Base-by-base conservation (phyloP, 148 eudicot species). In the Rhododendron ovatum region DNA sequence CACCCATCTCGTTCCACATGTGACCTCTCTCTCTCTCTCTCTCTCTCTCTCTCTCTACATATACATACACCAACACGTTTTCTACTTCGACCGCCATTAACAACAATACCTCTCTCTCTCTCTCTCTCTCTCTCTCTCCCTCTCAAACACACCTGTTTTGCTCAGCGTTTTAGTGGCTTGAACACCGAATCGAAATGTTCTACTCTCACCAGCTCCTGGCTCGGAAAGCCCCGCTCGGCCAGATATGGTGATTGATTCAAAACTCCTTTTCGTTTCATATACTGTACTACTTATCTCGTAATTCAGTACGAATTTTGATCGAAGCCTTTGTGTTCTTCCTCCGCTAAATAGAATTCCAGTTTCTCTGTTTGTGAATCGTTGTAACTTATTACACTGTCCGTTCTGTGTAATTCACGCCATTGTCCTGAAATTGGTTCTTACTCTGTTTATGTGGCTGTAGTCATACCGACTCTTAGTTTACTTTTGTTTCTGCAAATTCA, bases 181-280 rank as follows among this genome's bases (percentile, higher is more conserved):
- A 79, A 50, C 69, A 76, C 18, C 86, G 37, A 41, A 77, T 53
- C 50, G 15, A 65, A 12, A 80, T 75, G 75, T 78, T 50, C 77
- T 59, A 39, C 51, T 59, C 80, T 48, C 87, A 81, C 48, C 86
- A 87, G 55, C 81, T 41, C 13, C 82, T 85, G 2, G 85, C 83
- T 61, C 59, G 82, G 39, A 79, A 79, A 48, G 82, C 61, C 35
- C 95, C 99, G 0, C 92, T 97, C 7, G 99, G 99, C 3, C 99
- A 97, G 83, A 95, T 97, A 91, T 97, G 99, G 99, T 97, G 82
- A 75, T 15, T 15, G 4, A 53, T 12, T 80, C 35, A 15, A 37
- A 4, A n/a, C 30, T 24, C 9, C 1, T 37, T 41, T 74, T 15
- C 48, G 28, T 35, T 83, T 26, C 11, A 51, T 45, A 67, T 84